phyloP scores from a whole-genome alignment of 441 rosid genomes.

The Eutrema salsugineum region DNA sequence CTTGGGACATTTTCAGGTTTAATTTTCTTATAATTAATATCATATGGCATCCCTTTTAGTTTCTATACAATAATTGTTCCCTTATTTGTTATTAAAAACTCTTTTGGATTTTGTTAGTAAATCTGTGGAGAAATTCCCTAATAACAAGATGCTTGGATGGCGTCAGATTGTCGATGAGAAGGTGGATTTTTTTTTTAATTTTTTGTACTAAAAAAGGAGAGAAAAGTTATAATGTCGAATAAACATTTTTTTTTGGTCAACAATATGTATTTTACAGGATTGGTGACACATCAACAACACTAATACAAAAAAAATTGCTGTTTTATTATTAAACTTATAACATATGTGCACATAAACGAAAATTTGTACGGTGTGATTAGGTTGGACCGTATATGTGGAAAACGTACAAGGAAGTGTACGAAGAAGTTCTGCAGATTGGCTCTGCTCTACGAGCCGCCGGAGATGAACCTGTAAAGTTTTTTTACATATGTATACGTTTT shows the following conservation, averaged over 20 bases:
- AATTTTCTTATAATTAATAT: not conserved
- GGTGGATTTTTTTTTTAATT: slow-evolving; percentile 34
- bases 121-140: slow-evolving; percentile 56
- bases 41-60: not conserved
- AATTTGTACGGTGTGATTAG: slow-evolving; percentile 32
- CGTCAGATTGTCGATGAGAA: slow-evolving; percentile 60
- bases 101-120: slow-evolving; percentile 35
- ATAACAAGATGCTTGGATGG: slow-evolving; percentile 89
- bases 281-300: too few relatives aligned
- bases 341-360: not conserved
- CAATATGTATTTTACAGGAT: too few relatives aligned
- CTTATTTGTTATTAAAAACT: not conserved
- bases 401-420: slow-evolving; percentile 74
- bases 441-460: slow-evolving; percentile 84
- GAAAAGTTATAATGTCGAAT: too few relatives aligned
- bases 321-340: too few relatives aligned
- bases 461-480: slow-evolving; percentile 71
- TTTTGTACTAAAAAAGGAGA: not conserved
- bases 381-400: slow-evolving; percentile 89
- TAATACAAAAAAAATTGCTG: too few relatives aligned
- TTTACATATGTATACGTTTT: not conserved
- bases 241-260: too few relatives aligned
- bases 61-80: too few relatives aligned
- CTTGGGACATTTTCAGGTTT: slow-evolving; percentile 90
- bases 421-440: slow-evolving; percentile 70